These are phyloP conservation scores for Tolypocladium album DNA, from an alignment of 2,329 filamentous ascomycete species.

Conservation along the genomic window DNA sequence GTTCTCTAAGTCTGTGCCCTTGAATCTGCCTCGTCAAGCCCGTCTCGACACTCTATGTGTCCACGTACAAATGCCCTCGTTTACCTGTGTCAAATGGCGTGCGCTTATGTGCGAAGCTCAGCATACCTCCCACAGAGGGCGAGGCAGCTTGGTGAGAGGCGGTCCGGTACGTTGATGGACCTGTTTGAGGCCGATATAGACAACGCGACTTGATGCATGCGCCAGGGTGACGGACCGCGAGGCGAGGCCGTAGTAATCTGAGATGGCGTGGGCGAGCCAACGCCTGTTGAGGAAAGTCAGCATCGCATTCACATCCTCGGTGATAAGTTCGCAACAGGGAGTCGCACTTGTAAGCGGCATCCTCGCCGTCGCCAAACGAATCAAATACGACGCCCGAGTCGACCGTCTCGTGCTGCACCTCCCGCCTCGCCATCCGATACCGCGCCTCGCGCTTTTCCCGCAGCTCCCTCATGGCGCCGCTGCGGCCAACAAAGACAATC, in stretches of 20 bases:
- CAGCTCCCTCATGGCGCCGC: constrained; percentile 44
- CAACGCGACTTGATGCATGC: constrained; percentile 61
- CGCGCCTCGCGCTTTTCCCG: constrained; percentile 24
- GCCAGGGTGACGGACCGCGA: constrained; percentile 71
- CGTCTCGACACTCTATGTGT: neutral
- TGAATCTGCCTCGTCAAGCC: neutral
- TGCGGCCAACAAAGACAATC: constrained; percentile 76
- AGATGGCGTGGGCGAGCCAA: constrained; percentile 89
- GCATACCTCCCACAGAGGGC: constrained; percentile 54
- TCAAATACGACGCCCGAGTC: constrained; percentile 67
- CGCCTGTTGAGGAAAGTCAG: constrained; percentile 41
- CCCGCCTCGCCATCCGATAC: constrained; percentile 40
- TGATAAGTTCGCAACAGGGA: neutral
- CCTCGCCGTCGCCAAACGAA: constrained; percentile 61
- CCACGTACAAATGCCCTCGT: neutral
- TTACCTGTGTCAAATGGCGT: neutral
- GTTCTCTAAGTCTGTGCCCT: neutral
- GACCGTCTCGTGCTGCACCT: constrained; percentile 48
- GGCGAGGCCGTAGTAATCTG: constrained; percentile 79
- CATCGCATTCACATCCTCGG: neutral
- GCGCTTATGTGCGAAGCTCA: constrained; percentile 14
- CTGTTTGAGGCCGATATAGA: constrained; percentile 68
- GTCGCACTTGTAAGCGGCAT: constrained; percentile 71
- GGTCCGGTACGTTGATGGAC: constrained; percentile 15
- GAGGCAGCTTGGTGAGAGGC: constrained; percentile 34